Base-by-base conservation (phyloP, 2,329 filamentous ascomycete species). In the Fusarium albidum region DNA sequence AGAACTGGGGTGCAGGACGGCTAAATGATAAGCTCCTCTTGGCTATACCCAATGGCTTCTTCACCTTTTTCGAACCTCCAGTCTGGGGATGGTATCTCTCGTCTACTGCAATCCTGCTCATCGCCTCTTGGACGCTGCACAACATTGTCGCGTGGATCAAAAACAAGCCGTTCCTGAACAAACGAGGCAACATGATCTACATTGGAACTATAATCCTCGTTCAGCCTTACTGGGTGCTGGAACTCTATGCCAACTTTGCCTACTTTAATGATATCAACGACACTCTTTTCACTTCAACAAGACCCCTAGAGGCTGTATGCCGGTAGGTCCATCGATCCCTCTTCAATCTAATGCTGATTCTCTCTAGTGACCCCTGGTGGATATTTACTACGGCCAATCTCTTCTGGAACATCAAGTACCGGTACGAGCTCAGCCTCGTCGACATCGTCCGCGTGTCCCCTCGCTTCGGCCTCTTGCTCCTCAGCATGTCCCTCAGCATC, bases 141-240 rank as follows among this genome's bases (percentile, higher is more conserved):
- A 89, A 88, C 57, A 77, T 88, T 54, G 84, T 89, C 53, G 79
- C 85, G 1, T 89, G 85, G 86, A 80, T 89, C 70, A 88, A 88
- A 70, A 85, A 82, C 57, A 80, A 79, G 46, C 85, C 85, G 0
- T 87, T 87, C 61, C 72, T 87, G 8, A 75, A 75, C 3, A 75
- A 71, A 26, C 71, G 74, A 8, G 77, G 78, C 26, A 84, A 79
- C 39, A 65, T 74, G 9, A 68, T 86, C 49, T 88, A 87, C 64
- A 84, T 88, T 43, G 73, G 75, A 35, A 86, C 82, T 0, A 77
- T 88, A 34, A 71, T 83, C 10, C 71, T 86, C 2, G 83, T 77
- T 10, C 82, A 86, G 57, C 83, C 84, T 0, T 88, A 87, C 62
- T 88, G 86, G 84, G 67, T 87, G 5, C 67, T 87, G 2, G 86